Base-by-base conservation (phyloP, 2,329 filamentous ascomycete species). In the Fusarium tricinctum region DNA sequence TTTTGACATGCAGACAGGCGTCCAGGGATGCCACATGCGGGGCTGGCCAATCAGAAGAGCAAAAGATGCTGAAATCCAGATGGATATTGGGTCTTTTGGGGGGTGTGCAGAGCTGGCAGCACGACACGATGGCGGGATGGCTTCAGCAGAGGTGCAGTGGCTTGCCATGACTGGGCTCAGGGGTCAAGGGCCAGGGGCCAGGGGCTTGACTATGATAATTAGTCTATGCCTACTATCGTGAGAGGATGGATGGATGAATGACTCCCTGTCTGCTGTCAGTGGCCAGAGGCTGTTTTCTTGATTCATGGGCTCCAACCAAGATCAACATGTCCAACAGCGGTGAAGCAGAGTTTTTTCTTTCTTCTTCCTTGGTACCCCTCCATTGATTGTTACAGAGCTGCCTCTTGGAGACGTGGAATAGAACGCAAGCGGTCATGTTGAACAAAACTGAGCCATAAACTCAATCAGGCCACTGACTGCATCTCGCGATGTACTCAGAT, bases 1-100 rank as follows among this genome's bases (percentile, higher is more conserved):
- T 57, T 65, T 66, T 69, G 66, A 68, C 65, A 69, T 68, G 66
- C 65, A 68, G 23, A 23, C 23, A 23, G 65, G 50, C 65, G 44
- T 66, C 33, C 66, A 68, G 64, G 65, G 65, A 68, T 68, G 22
- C 35, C 28, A 38, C 38, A 50, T 65, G 58, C 50, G 62, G 61
- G 65, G 62, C 65, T 64, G 49, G 6, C 70, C 67, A 72, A 72
- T 72, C 17, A 55, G 19, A 14, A n/a, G 1, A 3, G 7, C 4
- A 6, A 20, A 23, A 53, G 45, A 45, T 39, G 13, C 32, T 38
- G 28, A 42, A 60, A 43, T 38, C 48, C 42, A 23, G 54, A 58
- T 26, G n/a, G 42, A 66, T 66, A 54, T 48, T 35, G 46, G 35
- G 7, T 19, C 17, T 19, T 17, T 38, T 19, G 35, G 17, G 28